A percentile compares a stretch with the other conserved stretches of the same genome.
These are phyloP conservation scores for Pyracantha coccinea DNA, from an alignment of 331 rosid species.

Conservation along the genomic window DNA sequence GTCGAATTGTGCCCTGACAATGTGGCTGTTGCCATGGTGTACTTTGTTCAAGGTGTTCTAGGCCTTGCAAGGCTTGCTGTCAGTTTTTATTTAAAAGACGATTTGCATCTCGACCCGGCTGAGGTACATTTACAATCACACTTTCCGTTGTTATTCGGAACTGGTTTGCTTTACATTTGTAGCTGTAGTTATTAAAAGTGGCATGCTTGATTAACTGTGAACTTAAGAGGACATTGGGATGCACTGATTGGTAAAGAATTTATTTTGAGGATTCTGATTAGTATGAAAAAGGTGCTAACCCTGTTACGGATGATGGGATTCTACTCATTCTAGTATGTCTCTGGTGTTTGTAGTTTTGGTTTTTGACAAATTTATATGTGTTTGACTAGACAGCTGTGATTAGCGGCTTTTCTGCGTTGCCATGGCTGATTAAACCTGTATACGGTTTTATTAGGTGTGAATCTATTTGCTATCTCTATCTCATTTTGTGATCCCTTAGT, in stretches of 20 bases:
- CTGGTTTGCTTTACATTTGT: conserved; percentile 5
- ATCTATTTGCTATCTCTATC: conserved; percentile 6
- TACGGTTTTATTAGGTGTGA: conserved; percentile 88
- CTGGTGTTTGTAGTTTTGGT: background rate
- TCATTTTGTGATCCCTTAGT: background rate
- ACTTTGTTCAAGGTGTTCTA: conserved; percentile 96
- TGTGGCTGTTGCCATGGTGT: conserved; percentile 90
- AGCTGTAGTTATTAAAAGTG: background rate
- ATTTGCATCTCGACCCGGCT: conserved; percentile 94
- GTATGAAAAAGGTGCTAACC: background rate
- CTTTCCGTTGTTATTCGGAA: background rate
- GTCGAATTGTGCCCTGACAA: conserved; percentile 84
- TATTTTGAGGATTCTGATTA: background rate
- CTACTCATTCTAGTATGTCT: no score
- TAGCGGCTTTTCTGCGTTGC: conserved; percentile 75
- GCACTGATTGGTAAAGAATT: background rate
- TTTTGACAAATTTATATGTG: conserved; percentile 27
- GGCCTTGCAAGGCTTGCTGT: conserved; percentile 96
- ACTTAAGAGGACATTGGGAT: background rate
- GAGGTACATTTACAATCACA: conserved; percentile 48
- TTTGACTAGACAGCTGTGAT: conserved; percentile 89
- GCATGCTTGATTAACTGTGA: background rate
- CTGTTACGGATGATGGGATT: background rate
- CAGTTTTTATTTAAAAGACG: conserved; percentile 76
- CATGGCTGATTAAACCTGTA: conserved; percentile 92